Evolutionary conservation across 257 asterid species (phyloP), one percentile per base, ranked within the genome.

Genomic region (Solanum pinnatisectum): DNA sequence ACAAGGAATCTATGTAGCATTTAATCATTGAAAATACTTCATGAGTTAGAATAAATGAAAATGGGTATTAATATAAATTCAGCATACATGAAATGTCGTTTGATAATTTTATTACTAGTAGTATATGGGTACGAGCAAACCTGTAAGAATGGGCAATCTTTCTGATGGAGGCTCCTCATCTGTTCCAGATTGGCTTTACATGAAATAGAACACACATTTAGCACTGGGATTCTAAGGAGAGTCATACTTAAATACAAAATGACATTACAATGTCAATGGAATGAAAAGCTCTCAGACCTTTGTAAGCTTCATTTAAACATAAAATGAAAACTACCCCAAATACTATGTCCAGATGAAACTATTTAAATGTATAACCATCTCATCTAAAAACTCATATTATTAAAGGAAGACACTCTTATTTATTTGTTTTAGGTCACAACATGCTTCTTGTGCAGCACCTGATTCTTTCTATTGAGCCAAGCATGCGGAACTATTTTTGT

Each of bases 131-230:
- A 59, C 86, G 84, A 89, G 88, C 88, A 90, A 86, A 95, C 98
- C 98, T 95, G 98, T 92, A 56, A 95, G 87, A 0, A 95, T 79
- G 78, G 95, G 49, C 82, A 91, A 67, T 90, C 89, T 90, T 88
- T 91, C 95, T 72, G 93, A 89, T 46, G 95, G 87, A 85, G 91
- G 91, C 91, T 87, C 92, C 76, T 88, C 91, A 72, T 89, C 90
- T 65, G 90, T 92, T 85, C 91, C 96, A 81, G 90, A 89, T 88
- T 90, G 91, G 90, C 98, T 92, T 88, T 86, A 79, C 87, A 88
- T 22, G 87, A 76, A 83, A 84, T 63, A 30, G 20, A 56, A 68
- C 63, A 81, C 10, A 73, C 20, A 32, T 36, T 22, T 81, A 76
- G 83, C 87, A 59, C 81, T 3, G 78, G 36, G 83, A 81, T 23